Evolutionary conservation across 352 stramenopile genomes (phyloP).

Genomic region (Pythium coloratum): DNA sequence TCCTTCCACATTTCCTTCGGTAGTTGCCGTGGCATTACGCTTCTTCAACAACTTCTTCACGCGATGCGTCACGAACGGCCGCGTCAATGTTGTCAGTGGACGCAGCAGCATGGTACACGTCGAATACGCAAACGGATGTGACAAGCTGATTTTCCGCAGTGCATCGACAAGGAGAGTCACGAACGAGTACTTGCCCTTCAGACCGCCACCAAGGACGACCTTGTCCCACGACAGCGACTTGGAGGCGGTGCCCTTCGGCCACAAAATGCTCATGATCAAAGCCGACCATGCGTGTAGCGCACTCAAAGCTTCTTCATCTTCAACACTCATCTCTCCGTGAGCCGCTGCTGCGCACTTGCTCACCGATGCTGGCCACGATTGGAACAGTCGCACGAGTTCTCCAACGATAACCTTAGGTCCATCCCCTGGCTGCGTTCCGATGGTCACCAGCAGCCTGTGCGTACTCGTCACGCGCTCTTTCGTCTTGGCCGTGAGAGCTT

Average conservation of each 20-base stretch:
- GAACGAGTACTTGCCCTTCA: constrained; percentile 78
- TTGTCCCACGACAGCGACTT: constrained; percentile 85
- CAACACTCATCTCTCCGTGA: constrained; percentile 36
- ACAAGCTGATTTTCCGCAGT: constrained; percentile 72
- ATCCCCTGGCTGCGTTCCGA: constrained; percentile 74
- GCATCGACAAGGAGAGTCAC: constrained; percentile 76
- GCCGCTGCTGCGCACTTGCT: background rate
- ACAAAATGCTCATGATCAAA: constrained; percentile 87
- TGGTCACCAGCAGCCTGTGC: constrained; percentile 63
- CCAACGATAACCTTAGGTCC: constrained; percentile 74
- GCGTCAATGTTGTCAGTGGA: constrained; percentile 76
- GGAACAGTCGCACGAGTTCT: constrained; percentile 71
- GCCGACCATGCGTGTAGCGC: constrained; percentile 82
- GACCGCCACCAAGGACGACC: constrained; percentile 59
- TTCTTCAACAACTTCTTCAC: constrained; percentile 71
- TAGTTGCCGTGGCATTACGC: constrained; percentile 4
- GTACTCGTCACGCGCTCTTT: constrained; percentile 61
- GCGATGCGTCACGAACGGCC: constrained; percentile 78
- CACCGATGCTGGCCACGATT: constrained; percentile 51
- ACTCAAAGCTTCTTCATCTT: constrained; percentile 69
- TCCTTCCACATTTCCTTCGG: background rate
- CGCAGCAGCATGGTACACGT: constrained; percentile 80
- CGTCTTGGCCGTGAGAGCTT: constrained; percentile 38
- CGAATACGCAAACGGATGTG: constrained; percentile 71
- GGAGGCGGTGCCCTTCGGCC: constrained; percentile 65